Base-by-base conservation (phyloP, 169 alveolate genomes). In the Babesia bigemina region DNA sequence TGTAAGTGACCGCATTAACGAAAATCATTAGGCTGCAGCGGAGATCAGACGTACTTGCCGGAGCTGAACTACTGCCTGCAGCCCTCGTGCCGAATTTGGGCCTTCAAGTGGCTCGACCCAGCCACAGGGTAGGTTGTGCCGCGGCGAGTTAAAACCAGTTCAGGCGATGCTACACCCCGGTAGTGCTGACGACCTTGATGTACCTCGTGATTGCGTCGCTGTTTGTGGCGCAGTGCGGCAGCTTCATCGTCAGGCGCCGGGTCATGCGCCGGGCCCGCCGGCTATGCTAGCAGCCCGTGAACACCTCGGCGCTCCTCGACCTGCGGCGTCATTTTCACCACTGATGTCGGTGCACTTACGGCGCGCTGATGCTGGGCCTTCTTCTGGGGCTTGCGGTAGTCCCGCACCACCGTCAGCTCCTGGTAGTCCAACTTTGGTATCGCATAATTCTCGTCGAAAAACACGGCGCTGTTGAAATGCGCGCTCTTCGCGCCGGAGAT, bases 11-110 rank as follows among this genome's bases (percentile, higher is more conserved):
- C 14, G 14, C 13, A 2, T 13, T 13, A 22, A 17, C 24, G 4
- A 28, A 28, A 19, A 17, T 4, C 16, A 60, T 42, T 28, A 33
- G 19, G 33, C 28, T 50, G 90, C 74, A 57, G 81, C 29, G 94
- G 94, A 17, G 87, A 90, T 60, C 94, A 90, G 53, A 19, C 62
- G 16, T 86, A 86, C 61, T 75, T 77, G 36, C 92, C 92, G 19
- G 92, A 90, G 45, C 81, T 90, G 56, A 90, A 90, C 77, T 53
- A 75, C 19, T 90, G 94, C 59, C 62, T 85, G n/a, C 74, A 90
- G 50, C 94, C 94, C 17, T 72, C 67, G 39, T 90, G 94, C 63
- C 84, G 81, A 22, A 75, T 90, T 19, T 90, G 94, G 94, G 67
- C 72, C 50, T 84, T 90, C 73, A 86, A 90, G 70, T 63, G 85